phyloP scores from a whole-genome alignment of 345 rosid genomes.

The Citrus mangshanensis region DNA sequence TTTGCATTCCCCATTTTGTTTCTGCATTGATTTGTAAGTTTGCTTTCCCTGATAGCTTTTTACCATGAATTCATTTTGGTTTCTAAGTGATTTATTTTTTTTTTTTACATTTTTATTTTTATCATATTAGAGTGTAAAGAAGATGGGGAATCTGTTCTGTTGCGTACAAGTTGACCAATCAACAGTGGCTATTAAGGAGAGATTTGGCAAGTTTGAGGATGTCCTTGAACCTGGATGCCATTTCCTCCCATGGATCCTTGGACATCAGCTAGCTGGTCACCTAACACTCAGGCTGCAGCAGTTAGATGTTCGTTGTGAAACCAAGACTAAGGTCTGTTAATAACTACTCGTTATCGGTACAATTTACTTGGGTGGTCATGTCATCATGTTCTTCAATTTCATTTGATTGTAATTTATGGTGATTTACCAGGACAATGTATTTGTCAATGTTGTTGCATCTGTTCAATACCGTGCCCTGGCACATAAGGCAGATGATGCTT shows the following conservation, averaged over 20 bases:
- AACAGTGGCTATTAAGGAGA: constrained; percentile 52
- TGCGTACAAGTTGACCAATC: constrained; percentile 60
- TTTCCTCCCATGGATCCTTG: constrained; percentile 58
- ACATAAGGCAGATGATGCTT: constrained; percentile 24
- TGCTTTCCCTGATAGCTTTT: neutral
- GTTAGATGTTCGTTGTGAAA: constrained; percentile 63
- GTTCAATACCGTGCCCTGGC: constrained; percentile 25
- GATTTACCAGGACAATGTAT: constrained; percentile 24
- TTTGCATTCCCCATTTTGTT: neutral
- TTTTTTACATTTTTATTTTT: neutral
- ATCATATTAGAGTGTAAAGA: constrained; percentile 18
- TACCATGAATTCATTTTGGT: neutral
- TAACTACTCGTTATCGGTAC: neutral
- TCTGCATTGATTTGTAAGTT: constrained; percentile 12
- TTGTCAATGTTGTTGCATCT: constrained; percentile 28
- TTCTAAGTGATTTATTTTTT: neutral
- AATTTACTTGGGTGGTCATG: neutral
- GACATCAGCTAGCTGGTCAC: constrained; percentile 50
- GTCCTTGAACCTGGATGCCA: constrained; percentile 73
- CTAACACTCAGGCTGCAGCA: constrained; percentile 59
- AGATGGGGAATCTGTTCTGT: constrained; percentile 54
- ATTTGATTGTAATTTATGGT: neutral
- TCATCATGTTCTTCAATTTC: neutral
- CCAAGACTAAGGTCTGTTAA: constrained; percentile 60
- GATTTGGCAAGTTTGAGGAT: constrained; percentile 54